Percentiles rank a stretch among this genome's conserved stretches.
These are phyloP conservation scores for Lachancea nothofagi DNA, from an alignment of 805 yeast genomes.

Conservation along the genomic window DNA sequence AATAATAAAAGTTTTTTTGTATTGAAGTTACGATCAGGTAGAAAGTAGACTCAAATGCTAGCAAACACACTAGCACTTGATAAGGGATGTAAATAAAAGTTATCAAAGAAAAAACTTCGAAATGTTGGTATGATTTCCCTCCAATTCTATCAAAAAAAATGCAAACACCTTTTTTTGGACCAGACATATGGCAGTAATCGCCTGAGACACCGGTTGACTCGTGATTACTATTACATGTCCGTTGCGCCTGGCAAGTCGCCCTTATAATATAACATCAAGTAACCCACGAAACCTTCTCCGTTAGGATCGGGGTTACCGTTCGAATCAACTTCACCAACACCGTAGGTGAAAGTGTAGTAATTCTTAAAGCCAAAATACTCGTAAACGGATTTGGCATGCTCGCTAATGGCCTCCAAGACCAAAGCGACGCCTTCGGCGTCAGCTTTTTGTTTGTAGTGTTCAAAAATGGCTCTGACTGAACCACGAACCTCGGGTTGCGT, in stretches of 20 bases:
- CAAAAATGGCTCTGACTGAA: slow-evolving; percentile 31
- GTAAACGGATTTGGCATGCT: slow-evolving; percentile 31
- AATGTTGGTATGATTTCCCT: slow-evolving; percentile 6
- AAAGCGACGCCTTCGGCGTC: slow-evolving; percentile 29
- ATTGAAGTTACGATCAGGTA: slow-evolving; percentile 6
- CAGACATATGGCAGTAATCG: not conserved
- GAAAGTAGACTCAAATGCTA: not conserved
- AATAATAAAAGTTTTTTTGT: slow-evolving; percentile 4
- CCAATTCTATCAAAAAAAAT: slow-evolving; percentile 13
- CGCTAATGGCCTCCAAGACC: slow-evolving; percentile 33
- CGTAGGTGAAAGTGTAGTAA: slow-evolving; percentile 26
- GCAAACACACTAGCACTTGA: not conserved
- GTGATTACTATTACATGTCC: not conserved
- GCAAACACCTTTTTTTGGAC: slow-evolving; percentile 10
- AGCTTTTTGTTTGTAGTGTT: slow-evolving; percentile 27
- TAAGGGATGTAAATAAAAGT: not conserved
- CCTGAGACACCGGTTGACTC: not conserved
- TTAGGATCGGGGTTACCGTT: slow-evolving; percentile 25
- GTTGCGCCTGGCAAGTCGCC: slow-evolving; percentile 17
- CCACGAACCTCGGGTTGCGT: slow-evolving; percentile 26
- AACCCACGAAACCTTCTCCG: slow-evolving; percentile 30
- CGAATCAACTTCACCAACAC: slow-evolving; percentile 30
- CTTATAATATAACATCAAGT: slow-evolving; percentile 32
- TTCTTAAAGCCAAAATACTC: slow-evolving; percentile 34
- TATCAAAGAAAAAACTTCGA: slow-evolving; percentile 12